Evolutionary conservation across 2,329 filamentous ascomycete species (phyloP).

Genomic region (Exutisphaerella laricina): DNA sequence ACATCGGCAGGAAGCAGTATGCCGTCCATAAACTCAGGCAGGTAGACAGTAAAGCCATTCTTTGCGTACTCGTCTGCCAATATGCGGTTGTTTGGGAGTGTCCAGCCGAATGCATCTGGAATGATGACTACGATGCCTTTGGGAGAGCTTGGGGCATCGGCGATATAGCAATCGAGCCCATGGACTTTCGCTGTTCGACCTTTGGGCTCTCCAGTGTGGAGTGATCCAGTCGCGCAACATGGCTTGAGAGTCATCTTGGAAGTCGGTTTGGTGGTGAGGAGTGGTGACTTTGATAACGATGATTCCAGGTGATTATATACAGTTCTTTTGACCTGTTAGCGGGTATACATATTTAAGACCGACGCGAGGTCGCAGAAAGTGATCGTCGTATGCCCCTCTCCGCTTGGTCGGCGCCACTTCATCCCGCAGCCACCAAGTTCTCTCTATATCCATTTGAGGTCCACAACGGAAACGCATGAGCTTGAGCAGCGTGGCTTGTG

Average conservation of each 20-base stretch:
- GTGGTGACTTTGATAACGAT: too few species aligned
- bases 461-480: too few species aligned
- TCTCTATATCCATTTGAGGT: too few species aligned
- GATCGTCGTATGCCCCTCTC: too few species aligned
- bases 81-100: conserved; percentile 34
- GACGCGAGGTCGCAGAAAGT: too few species aligned
- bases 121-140: conserved; percentile 37
- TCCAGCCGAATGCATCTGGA: conserved; percentile 37
- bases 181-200: conserved; percentile 34
- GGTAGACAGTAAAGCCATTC: conserved; percentile 28
- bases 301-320: too few species aligned
- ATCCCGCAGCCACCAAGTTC: too few species aligned
- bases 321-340: too few species aligned
- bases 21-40: conserved; percentile 37
- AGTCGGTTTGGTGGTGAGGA: too few species aligned
- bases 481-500: too few species aligned
- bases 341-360: too few species aligned
- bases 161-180: conserved; percentile 35
- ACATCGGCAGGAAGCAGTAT: conserved; percentile 24
- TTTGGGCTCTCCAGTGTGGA: conserved; percentile 35
- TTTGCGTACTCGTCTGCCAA: conserved; percentile 35
- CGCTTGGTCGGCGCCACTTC: too few species aligned
- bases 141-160: conserved; percentile 29
- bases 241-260: conserved; percentile 25
- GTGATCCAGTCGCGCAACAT: conserved; percentile 36